phyloP scores from a whole-genome alignment of 371 early-diverging fungal species.

The Thermomucor indicae-seudaticae region DNA sequence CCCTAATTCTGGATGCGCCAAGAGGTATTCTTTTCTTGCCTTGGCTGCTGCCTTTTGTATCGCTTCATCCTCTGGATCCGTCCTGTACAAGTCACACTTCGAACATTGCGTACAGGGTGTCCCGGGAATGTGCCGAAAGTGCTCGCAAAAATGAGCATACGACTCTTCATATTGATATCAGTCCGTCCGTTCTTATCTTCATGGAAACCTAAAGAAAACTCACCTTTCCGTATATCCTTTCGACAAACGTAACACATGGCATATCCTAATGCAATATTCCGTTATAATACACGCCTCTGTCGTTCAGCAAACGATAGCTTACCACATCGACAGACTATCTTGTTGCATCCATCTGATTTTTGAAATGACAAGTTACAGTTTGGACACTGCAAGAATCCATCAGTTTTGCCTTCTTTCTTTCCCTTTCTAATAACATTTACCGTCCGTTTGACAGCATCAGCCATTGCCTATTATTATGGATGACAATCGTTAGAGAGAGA shows the following conservation, averaged over 20 bases:
- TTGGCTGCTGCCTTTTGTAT: constrained; percentile 39
- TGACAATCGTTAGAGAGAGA: neutral
- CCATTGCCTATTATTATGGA: constrained; percentile 42
- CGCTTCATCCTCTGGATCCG: constrained; percentile 49
- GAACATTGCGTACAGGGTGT: constrained; percentile 46
- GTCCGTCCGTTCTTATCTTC: neutral
- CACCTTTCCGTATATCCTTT: constrained; percentile 34
- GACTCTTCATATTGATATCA: constrained; percentile 28
- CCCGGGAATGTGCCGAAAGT: constrained; percentile 55
- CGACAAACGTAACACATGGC: constrained; percentile 69
- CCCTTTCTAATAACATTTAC: too few relatives aligned
- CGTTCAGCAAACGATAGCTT: neutral
- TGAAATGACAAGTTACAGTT: constrained; percentile 55
- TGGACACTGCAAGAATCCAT: constrained; percentile 45
- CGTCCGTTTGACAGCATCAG: constrained; percentile 62
- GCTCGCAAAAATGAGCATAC: constrained; percentile 63
- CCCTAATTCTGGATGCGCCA: constrained; percentile 37
- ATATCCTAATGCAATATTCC: constrained; percentile 25
- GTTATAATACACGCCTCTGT: too few relatives aligned
- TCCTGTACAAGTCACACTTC: constrained; percentile 60
- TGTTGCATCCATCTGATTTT: constrained; percentile 67
- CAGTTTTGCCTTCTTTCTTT: too few relatives aligned
- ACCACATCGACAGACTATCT: constrained; percentile 63
- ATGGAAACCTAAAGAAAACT: neutral
- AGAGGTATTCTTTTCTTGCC: constrained; percentile 49